Base-by-base conservation (phyloP, 805 yeast genomes). In the Candida boidinii region DNA sequence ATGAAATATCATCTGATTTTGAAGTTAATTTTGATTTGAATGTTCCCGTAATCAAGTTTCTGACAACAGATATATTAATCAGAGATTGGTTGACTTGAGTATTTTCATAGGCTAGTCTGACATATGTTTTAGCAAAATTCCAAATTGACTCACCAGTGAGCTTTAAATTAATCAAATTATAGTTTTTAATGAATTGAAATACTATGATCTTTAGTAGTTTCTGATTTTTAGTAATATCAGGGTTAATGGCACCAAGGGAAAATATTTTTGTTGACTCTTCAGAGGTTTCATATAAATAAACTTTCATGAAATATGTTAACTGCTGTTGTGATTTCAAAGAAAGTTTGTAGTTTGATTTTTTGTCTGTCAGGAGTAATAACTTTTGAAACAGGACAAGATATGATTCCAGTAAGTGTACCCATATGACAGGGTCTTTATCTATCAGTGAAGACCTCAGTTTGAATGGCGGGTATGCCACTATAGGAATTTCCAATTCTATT, bases 361-460 rank as follows among this genome's bases (percentile, higher is more conserved):
- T 43, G 12, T 39, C 33, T 4, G 45, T 38, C 5, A 56, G 29
- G 9, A 44, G 38, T 22, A 70, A 52, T 26, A 81, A 51, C 37
- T 60, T 70, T 36, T 68, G 61, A 43, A 76, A 67, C 15, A 74
- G 58, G 13, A 48, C 52, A 34, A 80, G 72, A 52, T 79, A 82
- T 3, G 72, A 71, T 42, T 79, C 84, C 13, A 82, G 54, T 15
- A 79, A 55, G 50, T 80, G 86, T 4, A 71, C 79, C 87, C 90
- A 82, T 7, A 82, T 82, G 16, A 82, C 87, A 0, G 94, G 94
- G 49, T 82, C 94, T 39, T 74, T 81, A 48, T 82, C 92, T 6
- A 79, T 77, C 49, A 82, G 59, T n/a, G 85, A 75, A 0, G 88
- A 81, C 23, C 92, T 62, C 18, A 82, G 64, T 39, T 71, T 70